These are phyloP conservation scores for Novymonas esmeraldas DNA, from an alignment of 208 protist genomes.

Conservation along the genomic window DNA sequence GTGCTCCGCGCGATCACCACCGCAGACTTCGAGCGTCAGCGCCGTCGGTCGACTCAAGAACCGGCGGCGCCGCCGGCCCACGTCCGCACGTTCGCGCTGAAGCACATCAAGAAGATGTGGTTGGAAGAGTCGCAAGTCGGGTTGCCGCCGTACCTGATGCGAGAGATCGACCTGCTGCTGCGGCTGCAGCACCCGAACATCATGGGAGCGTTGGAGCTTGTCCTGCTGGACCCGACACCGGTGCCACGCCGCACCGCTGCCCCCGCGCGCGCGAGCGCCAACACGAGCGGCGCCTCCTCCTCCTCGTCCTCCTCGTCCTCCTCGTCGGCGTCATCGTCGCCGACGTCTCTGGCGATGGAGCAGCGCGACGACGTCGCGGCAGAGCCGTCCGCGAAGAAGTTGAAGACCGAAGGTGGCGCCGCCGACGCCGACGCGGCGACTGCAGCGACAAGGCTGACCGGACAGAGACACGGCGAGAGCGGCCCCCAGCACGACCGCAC, in stretches of 20 bases:
- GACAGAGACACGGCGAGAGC: neutral
- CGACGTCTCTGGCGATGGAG: neutral
- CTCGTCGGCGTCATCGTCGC: conserved; percentile 5
- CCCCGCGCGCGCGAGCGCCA: neutral
- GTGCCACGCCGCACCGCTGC: conserved; percentile 2
- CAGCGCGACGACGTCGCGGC: neutral
- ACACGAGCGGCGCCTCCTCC: neutral
- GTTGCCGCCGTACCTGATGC: conserved; percentile 81
- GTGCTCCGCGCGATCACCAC: conserved; percentile 59
- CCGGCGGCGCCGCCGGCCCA: neutral
- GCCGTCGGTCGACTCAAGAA: conserved; percentile 1
- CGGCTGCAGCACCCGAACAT: conserved; percentile 85
- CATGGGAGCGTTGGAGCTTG: conserved; percentile 51
- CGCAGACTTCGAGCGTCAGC: conserved; percentile 6
- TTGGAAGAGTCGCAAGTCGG: conserved; percentile 76
- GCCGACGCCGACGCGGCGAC: too few species aligned
- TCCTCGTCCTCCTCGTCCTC: neutral
- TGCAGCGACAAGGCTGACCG: neutral
- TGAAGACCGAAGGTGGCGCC: neutral
- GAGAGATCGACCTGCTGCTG: conserved; percentile 84
- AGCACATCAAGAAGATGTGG: conserved; percentile 84
- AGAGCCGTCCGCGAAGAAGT: conserved; percentile 1
- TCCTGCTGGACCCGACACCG: conserved; percentile 45
- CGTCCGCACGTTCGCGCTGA: conserved; percentile 59
- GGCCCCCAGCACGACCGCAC: too few species aligned